Evolutionary conservation across 2,329 filamentous ascomycete species (phyloP), one percentile per base, ranked within the genome.

Genomic region (Exophiala xenobiotica): DNA sequence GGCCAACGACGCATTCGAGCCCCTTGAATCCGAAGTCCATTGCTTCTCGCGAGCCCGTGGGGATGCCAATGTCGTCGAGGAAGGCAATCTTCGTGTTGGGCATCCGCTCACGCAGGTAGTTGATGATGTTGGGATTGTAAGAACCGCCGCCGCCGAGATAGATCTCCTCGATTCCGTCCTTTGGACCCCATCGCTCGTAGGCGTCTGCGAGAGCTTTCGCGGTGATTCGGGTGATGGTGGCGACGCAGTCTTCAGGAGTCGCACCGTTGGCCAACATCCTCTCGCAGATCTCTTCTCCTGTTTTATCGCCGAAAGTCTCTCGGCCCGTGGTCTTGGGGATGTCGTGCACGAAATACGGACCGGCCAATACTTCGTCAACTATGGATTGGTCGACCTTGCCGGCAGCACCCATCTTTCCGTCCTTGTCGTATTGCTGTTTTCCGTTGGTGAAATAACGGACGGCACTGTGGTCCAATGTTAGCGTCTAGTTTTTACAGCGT

Each of bases 221-320:
- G 0, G 79, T 82, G 58, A 83, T 76, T 19, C 79, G 72, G 3
- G 81, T 83, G 31, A 82, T 71, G 0, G 79, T 81, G 0, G 80
- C 79, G 5, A 83, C 74, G 3, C 77, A 70, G 57, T 82, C 80
- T 42, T 78, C 69, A 1, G 73, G 68, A 0, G 63, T 68, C 49
- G 80, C 66, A 11, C 73, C 73, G 27, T 66, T 66, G 11, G 65
- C 66, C 31, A 71, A 65, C 12, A 70, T 77, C 49, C 76, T 69
- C 12, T 67, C 58, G 44, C 82, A 76, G 24, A 82, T 64, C 1
- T 76, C 73, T 58, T 75, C 70, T 0, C 77, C 78, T 35, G 80
- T 63, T 12, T 75, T 78, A 49, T 82, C 78, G 27, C 78, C 72
- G 66, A 83, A 82, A 14, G 80, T 76, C 62, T 83, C 80, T n/a